These are phyloP conservation scores for Stagonosporopsis rhizophila DNA, from an alignment of 2,329 filamentous ascomycete species.

Conservation along the genomic window DNA sequence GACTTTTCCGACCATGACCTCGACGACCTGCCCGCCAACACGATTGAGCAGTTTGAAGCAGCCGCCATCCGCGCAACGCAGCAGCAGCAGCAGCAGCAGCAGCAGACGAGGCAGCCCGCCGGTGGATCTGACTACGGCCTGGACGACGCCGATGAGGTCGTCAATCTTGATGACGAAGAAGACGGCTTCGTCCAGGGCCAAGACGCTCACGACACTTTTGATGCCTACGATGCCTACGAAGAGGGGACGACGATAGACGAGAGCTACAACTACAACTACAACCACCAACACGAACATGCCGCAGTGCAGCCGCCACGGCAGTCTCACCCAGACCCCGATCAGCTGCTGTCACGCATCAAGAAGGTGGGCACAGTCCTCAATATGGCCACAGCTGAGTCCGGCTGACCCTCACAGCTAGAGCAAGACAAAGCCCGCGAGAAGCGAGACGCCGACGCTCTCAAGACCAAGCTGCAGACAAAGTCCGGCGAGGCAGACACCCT, in stretches of 20 bases:
- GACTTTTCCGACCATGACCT: constrained; percentile 55
- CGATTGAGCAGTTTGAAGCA: constrained; percentile 55
- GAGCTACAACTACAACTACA: not conserved
- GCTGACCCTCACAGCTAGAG: constrained; percentile 50
- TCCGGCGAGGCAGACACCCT: constrained; percentile 77
- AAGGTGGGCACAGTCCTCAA: constrained; percentile 36
- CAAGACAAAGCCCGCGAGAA: constrained; percentile 48
- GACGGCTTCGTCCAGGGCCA: too few species aligned
- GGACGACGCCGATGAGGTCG: constrained; percentile 53
- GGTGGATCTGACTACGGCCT: constrained; percentile 52
- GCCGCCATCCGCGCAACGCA: constrained; percentile 55
- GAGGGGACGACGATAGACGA: constrained; percentile 12
- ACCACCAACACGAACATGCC: constrained; percentile 1
- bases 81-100: constrained; percentile 44
- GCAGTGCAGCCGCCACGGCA: constrained; percentile 19
- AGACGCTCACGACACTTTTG: too few species aligned
- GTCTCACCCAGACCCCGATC: constrained; percentile 34
- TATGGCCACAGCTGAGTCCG: not conserved
- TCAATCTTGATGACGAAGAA: constrained; percentile 54
- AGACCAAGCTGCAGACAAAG: constrained; percentile 57
- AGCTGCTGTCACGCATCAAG: constrained; percentile 53
- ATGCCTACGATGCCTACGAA: not conserved
- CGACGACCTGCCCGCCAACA: constrained; percentile 54
- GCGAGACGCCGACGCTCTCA: constrained; percentile 36
- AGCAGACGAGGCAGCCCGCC: constrained; percentile 2